Conservation (phyloP, 768 basidiomycete species). For the Tulasnella sp. region DNA sequence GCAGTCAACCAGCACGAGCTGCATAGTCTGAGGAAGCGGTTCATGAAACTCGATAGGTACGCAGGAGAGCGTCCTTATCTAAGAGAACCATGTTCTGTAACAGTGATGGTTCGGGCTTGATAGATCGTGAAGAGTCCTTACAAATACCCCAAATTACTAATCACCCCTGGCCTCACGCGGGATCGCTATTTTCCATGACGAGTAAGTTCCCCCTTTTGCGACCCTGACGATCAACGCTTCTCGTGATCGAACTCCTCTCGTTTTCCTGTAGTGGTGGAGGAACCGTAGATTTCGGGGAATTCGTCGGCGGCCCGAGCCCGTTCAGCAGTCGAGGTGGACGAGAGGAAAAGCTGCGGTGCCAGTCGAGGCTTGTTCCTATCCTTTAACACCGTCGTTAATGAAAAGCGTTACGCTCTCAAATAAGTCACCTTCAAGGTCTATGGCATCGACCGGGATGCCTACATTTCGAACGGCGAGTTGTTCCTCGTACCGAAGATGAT, state of each 20-base stretch:
- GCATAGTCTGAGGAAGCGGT: constrained; percentile 94
- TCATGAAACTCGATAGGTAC: constrained; percentile 98
- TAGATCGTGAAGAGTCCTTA: constrained; percentile 97
- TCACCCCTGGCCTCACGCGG: constrained; percentile 94
- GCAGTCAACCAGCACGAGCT: constrained; percentile 91
- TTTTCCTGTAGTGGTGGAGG: constrained; percentile 79
- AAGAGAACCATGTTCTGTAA: background rate
- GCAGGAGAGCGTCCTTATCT: background rate
- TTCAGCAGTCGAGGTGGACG: constrained; percentile 97
- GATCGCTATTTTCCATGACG: constrained; percentile 99
- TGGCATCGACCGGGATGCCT: constrained; percentile 96
- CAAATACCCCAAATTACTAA: constrained; percentile 99
- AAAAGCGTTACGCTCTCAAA: background rate
- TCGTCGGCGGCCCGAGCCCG: constrained; percentile 94
- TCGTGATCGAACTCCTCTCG: background rate
- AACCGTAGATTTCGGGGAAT: constrained; percentile 64
- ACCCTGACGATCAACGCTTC: background rate
- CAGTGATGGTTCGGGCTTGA: constrained; percentile 94
- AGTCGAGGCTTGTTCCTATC: constrained; percentile 36
- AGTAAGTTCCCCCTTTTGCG: constrained; percentile 54
- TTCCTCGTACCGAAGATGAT: constrained; percentile 99
- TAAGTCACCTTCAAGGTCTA: constrained; percentile 99
- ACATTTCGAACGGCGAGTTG: constrained; percentile 96
- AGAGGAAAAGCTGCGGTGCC: constrained; percentile 94
- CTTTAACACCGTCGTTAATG: constrained; percentile 8